Conservation (phyloP, 495 filamentous ascomycete genomes). For the Podospora appendiculata region DNA sequence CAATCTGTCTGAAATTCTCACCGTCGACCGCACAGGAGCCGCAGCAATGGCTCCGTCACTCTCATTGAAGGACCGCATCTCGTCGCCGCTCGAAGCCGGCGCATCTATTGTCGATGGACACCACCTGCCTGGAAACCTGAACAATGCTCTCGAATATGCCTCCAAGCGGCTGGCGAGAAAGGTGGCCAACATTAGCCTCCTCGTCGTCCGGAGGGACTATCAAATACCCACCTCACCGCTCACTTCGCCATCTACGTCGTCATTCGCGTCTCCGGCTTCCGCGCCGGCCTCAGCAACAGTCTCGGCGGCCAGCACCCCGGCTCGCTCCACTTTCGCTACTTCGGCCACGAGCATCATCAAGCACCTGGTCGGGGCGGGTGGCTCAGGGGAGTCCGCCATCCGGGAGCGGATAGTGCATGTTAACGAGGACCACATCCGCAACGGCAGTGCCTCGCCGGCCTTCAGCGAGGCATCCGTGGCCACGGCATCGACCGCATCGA, state of each 20-base stretch:
- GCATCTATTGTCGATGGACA: conserved; percentile 39
- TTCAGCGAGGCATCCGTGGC: conserved; percentile 19
- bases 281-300: conserved; percentile 16
- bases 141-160: conserved; percentile 41
- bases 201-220: conserved; percentile 43
- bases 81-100: conserved; percentile 48
- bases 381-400: conserved; percentile 8
- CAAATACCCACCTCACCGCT: conserved; percentile 30
- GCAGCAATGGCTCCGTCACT: conserved; percentile 10
- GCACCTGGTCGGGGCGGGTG: not conserved
- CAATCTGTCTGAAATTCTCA: not conserved
- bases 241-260: conserved; percentile 3
- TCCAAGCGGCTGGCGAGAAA: conserved; percentile 42
- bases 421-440: conserved; percentile 14
- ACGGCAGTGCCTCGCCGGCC: conserved; percentile 20
- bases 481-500: conserved; percentile 8
- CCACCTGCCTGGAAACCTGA: conserved; percentile 37
- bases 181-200: conserved; percentile 35
- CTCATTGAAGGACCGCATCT: conserved; percentile 41
- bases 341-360: conserved; percentile 19
- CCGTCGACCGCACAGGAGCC: not conserved
- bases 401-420: conserved; percentile 20
- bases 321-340: conserved; percentile 19
- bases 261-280: conserved; percentile 12
- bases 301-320: conserved; percentile 21